These are phyloP conservation scores for Gracilaria gracilis DNA, from an alignment of 23 red algal genomes.

Conservation along the genomic window DNA sequence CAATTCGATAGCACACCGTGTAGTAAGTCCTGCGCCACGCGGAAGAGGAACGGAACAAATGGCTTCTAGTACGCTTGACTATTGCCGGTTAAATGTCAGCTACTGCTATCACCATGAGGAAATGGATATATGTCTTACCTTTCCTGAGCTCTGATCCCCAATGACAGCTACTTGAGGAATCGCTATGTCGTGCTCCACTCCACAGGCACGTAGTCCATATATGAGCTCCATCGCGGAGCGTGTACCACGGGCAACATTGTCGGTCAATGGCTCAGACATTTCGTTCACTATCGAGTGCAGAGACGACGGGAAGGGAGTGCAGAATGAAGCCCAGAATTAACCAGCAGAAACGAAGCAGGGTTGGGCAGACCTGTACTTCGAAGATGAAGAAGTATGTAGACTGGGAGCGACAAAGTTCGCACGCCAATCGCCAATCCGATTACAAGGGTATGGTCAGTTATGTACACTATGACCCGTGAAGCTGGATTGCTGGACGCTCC, in stretches of 20 bases:
- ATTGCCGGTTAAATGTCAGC: conserved; percentile 10
- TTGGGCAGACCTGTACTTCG: background rate
- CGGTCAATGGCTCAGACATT: conserved; percentile 47
- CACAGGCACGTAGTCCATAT: conserved; percentile 64
- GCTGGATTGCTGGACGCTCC: background rate
- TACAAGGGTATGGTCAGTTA: background rate
- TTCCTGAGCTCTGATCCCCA: conserved; percentile 89
- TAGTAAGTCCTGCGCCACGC: conserved; percentile 90
- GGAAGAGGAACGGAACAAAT: conserved; percentile 84
- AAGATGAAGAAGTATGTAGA: background rate
- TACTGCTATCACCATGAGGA: background rate
- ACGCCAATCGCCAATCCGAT: background rate
- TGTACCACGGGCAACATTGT: conserved; percentile 58
- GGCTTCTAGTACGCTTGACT: conserved; percentile 88
- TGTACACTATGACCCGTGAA: background rate
- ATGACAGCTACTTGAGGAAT: conserved; percentile 97
- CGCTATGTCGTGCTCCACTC: conserved; percentile 78
- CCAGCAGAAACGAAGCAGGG: background rate
- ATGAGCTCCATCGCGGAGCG: conserved; percentile 70
- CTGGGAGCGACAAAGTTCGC: background rate
- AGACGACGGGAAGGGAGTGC: background rate
- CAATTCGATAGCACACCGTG: conserved; percentile 83
- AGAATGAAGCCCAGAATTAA: background rate
- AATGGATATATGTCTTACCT: conserved; percentile 32
- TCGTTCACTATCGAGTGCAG: too few species aligned